phyloP scores from a whole-genome alignment of 352 stramenopile species.

The Pythium insidiosum region DNA sequence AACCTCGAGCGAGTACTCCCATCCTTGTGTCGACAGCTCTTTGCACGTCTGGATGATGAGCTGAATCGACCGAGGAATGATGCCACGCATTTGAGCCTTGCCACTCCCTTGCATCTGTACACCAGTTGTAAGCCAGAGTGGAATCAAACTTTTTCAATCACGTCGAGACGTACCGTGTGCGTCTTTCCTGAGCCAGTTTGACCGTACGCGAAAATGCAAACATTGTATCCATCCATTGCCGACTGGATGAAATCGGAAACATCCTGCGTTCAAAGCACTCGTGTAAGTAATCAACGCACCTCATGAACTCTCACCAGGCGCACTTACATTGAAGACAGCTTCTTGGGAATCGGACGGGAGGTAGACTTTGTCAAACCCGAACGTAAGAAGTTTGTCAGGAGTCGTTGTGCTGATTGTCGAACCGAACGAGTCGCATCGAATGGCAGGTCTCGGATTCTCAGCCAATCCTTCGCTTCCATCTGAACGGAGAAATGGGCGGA shows the following conservation, averaged over 20 bases:
- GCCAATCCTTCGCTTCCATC: constrained; percentile 51
- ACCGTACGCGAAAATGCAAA: constrained; percentile 99
- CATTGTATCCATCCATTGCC: constrained; percentile 97
- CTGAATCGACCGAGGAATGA: constrained; percentile 97
- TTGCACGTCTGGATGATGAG: constrained; percentile 78
- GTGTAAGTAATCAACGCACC: no score
- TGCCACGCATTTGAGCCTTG: constrained; percentile 93
- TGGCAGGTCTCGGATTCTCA: constrained; percentile 40
- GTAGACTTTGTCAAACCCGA: constrained; percentile 98
- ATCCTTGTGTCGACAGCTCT: constrained; percentile 77
- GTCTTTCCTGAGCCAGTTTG: constrained; percentile 98
- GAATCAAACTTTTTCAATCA: no score
- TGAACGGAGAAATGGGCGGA: constrained; percentile 88
- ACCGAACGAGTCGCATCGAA: constrained; percentile 60
- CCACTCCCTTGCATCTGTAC: constrained; percentile 96
- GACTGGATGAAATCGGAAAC: constrained; percentile 86
- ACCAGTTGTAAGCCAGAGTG: no score
- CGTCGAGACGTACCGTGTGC: constrained; percentile 73
- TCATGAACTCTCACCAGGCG: no score
- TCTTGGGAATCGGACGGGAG: constrained; percentile 92
- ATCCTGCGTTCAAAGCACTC: no score
- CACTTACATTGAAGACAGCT: constrained; percentile 81
- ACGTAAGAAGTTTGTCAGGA: constrained; percentile 78
- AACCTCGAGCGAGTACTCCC: constrained; percentile 95
- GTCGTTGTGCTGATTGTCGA: constrained; percentile 67